These are phyloP conservation scores for Leucoagaricus sp. DNA, from an alignment of 1,284 basidiomycete species.

Conservation along the genomic window DNA sequence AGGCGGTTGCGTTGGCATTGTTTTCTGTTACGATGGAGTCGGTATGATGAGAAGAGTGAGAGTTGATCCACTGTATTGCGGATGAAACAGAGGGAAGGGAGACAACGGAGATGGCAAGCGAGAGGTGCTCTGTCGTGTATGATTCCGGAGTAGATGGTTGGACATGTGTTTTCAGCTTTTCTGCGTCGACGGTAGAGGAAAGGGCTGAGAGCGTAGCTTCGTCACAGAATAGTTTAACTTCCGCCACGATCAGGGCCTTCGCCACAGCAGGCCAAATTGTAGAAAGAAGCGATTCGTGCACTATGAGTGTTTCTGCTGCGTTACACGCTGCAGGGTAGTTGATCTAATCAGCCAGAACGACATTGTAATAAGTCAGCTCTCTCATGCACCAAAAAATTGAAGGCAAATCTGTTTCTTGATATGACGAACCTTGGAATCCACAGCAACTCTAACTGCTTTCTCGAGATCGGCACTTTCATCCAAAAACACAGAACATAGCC, in stretches of 20 bases:
- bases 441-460: conserved; percentile 80
- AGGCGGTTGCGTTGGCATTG: conserved; percentile 63
- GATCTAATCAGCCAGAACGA: conserved; percentile 56
- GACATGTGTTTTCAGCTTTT: conserved; percentile 49
- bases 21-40: conserved; percentile 92
- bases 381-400: too few species aligned
- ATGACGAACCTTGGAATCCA: conserved; percentile 92
- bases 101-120: conserved; percentile 81
- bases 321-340: conserved; percentile 99
- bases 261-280: conserved; percentile 86
- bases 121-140: conserved; percentile 89
- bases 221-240: conserved; percentile 85
- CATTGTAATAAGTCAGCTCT: too few species aligned
- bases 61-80: conserved; percentile 91
- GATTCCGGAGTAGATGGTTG: conserved; percentile 58
- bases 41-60: conserved; percentile 94
- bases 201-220: conserved; percentile 57
- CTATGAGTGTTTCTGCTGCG: conserved; percentile 85
- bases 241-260: conserved; percentile 63
- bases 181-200: conserved; percentile 30
- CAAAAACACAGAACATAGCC: conserved; percentile 87
- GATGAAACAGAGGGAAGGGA: conserved; percentile 67
- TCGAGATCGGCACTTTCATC: conserved; percentile 80
- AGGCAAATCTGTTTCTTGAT: too few species aligned
- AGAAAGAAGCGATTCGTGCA: conserved; percentile 73